phyloP scores from a whole-genome alignment of 257 asterid genomes.

The Lycium ferocissimum region DNA sequence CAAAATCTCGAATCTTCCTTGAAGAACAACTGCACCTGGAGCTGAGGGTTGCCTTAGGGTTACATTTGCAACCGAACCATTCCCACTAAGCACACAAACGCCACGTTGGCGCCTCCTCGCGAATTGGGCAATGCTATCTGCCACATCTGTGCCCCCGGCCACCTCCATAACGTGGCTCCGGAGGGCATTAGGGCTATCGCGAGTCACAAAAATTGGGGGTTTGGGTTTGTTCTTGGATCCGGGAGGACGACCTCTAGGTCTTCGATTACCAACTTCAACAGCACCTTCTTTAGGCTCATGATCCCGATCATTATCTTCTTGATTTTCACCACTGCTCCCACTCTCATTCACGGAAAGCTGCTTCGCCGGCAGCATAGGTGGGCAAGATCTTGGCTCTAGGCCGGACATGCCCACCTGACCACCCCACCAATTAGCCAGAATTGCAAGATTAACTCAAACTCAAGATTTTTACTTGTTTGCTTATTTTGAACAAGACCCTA shows the following conservation, averaged over 20 bases:
- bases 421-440: constrained; percentile 74
- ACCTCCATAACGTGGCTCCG: constrained; percentile 76
- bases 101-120: constrained; percentile 73
- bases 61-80: constrained; percentile 66
- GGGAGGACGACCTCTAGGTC: constrained; percentile 74
- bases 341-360: constrained; percentile 46
- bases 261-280: constrained; percentile 55
- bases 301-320: constrained; percentile 39
- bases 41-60: constrained; percentile 63
- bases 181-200: constrained; percentile 71
- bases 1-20: constrained; percentile 67
- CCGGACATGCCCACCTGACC: constrained; percentile 61
- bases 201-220: constrained; percentile 68
- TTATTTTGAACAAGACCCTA: not conserved
- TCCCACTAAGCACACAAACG: constrained; percentile 66
- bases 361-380: constrained; percentile 37
- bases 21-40: constrained; percentile 56
- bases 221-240: constrained; percentile 75
- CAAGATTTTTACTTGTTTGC: not conserved
- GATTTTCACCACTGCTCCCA: constrained; percentile 51
- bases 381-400: constrained; percentile 46
- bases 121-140: constrained; percentile 63
- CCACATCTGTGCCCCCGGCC: constrained; percentile 63
- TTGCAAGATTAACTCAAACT: not conserved
- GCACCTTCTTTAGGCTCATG: constrained; percentile 68